Evolutionary conservation across 805 yeast genomes (phyloP).

Genomic region (Starmera quercuum): DNA sequence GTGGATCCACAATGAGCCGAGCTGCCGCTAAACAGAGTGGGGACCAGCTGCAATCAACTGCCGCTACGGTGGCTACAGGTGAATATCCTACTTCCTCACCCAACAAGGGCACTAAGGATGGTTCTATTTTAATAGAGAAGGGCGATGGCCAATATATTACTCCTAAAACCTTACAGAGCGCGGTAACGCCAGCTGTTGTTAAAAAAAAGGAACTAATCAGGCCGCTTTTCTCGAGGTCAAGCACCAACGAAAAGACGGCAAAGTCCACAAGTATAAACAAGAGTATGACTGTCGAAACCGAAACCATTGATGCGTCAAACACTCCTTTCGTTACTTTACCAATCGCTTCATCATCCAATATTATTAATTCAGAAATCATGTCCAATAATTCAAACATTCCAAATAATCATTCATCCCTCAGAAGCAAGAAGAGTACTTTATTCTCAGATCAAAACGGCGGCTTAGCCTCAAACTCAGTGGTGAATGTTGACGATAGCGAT

Average conservation of each 20-base stretch:
- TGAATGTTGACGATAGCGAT: constrained; percentile 10
- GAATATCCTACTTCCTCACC: too few relatives aligned
- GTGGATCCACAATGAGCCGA: too few relatives aligned
- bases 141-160: too few relatives aligned
- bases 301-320: constrained; percentile 44
- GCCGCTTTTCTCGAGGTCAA: constrained; percentile 17
- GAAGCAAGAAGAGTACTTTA: constrained; percentile 28
- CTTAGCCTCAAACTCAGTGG: constrained; percentile 2
- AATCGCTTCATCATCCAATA: constrained; percentile 12
- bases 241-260: constrained; percentile 15
- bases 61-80: too few relatives aligned
- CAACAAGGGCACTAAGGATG: too few relatives aligned
- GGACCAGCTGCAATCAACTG: too few relatives aligned
- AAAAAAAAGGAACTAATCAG: constrained; percentile 17
- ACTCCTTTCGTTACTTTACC: constrained; percentile 19
- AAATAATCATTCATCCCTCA: constrained; percentile 20
- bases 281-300: constrained; percentile 52
- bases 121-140: too few relatives aligned
- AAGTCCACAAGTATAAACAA: constrained; percentile 13
- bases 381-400: constrained; percentile 19
- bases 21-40: too few relatives aligned
- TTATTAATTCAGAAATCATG: constrained; percentile 9
- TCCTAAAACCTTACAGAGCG: neutral
- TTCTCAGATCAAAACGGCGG: constrained; percentile 17
- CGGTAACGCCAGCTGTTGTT: neutral